Evolutionary conservation across 192 early-diverging fungal species (phyloP).

Genomic region (Kickxella alabastrina): DNA sequence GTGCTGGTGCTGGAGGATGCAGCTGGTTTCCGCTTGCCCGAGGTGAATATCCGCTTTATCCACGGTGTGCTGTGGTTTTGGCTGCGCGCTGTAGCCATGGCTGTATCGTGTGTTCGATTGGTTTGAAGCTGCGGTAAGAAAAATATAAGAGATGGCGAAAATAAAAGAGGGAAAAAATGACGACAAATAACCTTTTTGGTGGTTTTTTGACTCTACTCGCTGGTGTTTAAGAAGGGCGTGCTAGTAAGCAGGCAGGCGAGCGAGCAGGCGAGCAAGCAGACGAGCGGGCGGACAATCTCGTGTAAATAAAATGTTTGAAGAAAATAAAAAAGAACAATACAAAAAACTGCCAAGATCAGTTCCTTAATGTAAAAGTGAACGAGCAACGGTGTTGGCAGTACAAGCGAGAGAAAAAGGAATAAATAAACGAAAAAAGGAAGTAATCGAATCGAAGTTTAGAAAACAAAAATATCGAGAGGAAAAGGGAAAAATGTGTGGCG

Average conservation of each 20-base stretch:
- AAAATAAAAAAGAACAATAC: not conserved
- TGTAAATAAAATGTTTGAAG: too few species aligned
- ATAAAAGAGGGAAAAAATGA: not conserved
- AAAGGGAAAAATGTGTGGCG: too few species aligned
- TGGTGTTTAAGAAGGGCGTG: too few species aligned
- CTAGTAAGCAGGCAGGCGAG: too few species aligned
- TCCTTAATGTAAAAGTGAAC: not conserved
- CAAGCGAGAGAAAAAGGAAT: not conserved
- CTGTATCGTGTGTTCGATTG: too few species aligned
- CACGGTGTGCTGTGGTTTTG: constrained; percentile 2
- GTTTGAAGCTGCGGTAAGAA: too few species aligned
- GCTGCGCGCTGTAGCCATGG: constrained; percentile 1
- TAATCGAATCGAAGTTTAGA: too few species aligned
- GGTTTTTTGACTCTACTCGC: too few species aligned
- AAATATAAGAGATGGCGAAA: not conserved
- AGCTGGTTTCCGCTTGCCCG: constrained; percentile 3
- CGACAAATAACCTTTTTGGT: not conserved
- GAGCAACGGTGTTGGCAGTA: too few species aligned
- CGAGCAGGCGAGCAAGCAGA: not conserved
- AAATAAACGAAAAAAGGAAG: not conserved
- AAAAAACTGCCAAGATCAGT: not conserved
- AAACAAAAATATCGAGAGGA: too few species aligned
- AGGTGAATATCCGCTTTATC: constrained; percentile 26
- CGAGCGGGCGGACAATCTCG: too few species aligned
- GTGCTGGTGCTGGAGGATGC: too few species aligned